A percentile compares a stretch with the other conserved stretches of the same genome.
phyloP scores from a whole-genome alignment of 495 filamentous ascomycete species.

The Hyaloscypha finlandica region DNA sequence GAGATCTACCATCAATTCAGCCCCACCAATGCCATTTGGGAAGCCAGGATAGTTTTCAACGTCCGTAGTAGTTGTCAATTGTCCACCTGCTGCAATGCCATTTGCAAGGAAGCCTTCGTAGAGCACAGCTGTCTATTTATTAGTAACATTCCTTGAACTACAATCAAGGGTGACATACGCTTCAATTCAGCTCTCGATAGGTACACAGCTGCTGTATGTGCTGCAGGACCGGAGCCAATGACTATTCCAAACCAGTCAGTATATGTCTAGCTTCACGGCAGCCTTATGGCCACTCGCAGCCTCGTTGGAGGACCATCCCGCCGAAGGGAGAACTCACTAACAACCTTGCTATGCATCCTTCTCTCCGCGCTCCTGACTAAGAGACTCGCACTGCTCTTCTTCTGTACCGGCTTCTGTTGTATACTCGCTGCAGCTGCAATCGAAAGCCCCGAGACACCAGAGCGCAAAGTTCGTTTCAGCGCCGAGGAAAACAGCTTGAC shows the following conservation, averaged over 20 bases:
- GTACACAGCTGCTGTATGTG: slow-evolving; percentile 96
- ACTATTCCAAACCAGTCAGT: slow-evolving; percentile 35
- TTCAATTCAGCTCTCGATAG: slow-evolving; percentile 90
- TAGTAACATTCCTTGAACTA: slow-evolving; percentile 19
- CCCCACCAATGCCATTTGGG: slow-evolving; percentile 80
- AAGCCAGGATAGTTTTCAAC: slow-evolving; percentile 98
- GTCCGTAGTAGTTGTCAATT: slow-evolving; percentile 96
- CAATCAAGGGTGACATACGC: slow-evolving; percentile 42
- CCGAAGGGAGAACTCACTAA: slow-evolving; percentile 55
- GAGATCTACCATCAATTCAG: slow-evolving; percentile 72
- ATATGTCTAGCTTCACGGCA: slow-evolving; percentile 5
- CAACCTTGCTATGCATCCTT: slow-evolving; percentile 78
- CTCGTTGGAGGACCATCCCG: neutral
- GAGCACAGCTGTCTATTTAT: slow-evolving; percentile 57
- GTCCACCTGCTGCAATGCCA: slow-evolving; percentile 92
- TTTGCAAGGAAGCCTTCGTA: slow-evolving; percentile 99
- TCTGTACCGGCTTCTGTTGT: slow-evolving; percentile 55
- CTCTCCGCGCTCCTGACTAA: slow-evolving; percentile 36
- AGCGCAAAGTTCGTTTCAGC: slow-evolving; percentile 56
- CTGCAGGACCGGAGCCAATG: slow-evolving; percentile 93
- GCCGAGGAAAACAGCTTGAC: slow-evolving; percentile 87
- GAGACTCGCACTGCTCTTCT: slow-evolving; percentile 34
- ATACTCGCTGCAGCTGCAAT: slow-evolving; percentile 66
- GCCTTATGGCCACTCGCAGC: neutral
- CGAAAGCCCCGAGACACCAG: slow-evolving; percentile 59